Conservation (phyloP, 108 stramenopile genomes). For the Conticribra guillardii region DNA sequence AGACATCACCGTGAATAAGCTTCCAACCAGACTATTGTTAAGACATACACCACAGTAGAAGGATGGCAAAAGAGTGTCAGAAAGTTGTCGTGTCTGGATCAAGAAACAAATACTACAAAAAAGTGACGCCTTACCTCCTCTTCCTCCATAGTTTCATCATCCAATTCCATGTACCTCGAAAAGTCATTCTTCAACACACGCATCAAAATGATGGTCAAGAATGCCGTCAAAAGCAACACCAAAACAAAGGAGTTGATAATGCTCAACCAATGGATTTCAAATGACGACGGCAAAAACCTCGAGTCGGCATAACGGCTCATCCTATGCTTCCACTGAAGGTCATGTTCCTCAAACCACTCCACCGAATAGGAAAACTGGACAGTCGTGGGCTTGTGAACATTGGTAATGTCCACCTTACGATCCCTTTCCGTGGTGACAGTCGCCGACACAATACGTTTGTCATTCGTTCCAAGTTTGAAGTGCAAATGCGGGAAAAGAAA, state of each 20-base stretch:
- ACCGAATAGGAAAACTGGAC: slow-evolving; percentile 95
- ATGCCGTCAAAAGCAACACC: slow-evolving; percentile 95
- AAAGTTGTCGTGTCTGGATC: not conserved
- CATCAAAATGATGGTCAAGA: slow-evolving; percentile 95
- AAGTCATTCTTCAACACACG: slow-evolving; percentile 98
- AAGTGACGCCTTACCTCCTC: slow-evolving; percentile 78
- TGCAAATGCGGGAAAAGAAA: slow-evolving; percentile 94
- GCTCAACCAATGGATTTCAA: slow-evolving; percentile 98
- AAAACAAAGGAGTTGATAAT: slow-evolving; percentile 98
- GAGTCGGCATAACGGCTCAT: slow-evolving; percentile 90
- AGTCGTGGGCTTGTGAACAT: slow-evolving; percentile 63
- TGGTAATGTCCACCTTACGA: slow-evolving; percentile 91
- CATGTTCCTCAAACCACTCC: slow-evolving; percentile 83
- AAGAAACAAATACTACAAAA: not conserved
- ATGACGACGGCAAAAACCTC: slow-evolving; percentile 82
- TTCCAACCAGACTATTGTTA: slow-evolving; percentile 93
- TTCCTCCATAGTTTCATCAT: slow-evolving; percentile 92
- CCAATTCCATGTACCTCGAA: slow-evolving; percentile 94
- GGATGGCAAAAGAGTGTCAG: slow-evolving; percentile 2
- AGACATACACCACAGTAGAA: not conserved
- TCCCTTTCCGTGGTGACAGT: slow-evolving; percentile 86
- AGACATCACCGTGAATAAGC: slow-evolving; percentile 97
- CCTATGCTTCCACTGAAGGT: slow-evolving; percentile 82
- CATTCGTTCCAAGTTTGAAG: slow-evolving; percentile 90
- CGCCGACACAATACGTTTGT: slow-evolving; percentile 89